A percentile compares a stretch with the other conserved stretches of the same genome.
Evolutionary conservation across 768 basidiomycete genomes (phyloP).

Genomic region (Mycena indigotica): DNA sequence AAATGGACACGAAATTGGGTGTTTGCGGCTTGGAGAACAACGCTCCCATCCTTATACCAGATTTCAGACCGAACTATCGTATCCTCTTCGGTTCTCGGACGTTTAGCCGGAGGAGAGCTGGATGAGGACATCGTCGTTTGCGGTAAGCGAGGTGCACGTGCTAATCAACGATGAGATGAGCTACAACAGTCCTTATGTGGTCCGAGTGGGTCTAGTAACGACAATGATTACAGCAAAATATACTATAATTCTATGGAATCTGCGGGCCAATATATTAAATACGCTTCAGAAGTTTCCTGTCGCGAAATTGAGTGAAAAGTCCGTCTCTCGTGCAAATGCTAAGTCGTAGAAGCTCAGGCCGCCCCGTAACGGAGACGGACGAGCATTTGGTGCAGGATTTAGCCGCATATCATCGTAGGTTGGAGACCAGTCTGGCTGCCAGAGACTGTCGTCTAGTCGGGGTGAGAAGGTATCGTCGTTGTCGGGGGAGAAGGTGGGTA

Average conservation of each 20-base stretch:
- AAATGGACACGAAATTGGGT: constrained; percentile 27
- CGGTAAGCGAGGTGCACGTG: too few relatives aligned
- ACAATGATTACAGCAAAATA: too few relatives aligned
- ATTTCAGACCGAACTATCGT: background rate
- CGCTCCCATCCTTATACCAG: constrained; percentile 4
- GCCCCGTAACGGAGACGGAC: background rate
- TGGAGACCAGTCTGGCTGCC: background rate
- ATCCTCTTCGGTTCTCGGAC: too few relatives aligned
- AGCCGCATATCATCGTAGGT: background rate
- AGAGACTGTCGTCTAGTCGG: background rate
- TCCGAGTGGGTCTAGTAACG: too few relatives aligned
- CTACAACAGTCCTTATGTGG: too few relatives aligned
- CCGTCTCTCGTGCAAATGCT: background rate
- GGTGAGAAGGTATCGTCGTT: background rate
- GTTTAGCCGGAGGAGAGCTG: background rate
- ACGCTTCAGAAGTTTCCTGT: background rate
- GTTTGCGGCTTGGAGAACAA: constrained; percentile 14
- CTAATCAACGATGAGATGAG: too few relatives aligned
- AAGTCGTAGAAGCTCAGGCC: background rate
- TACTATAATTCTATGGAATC: too few relatives aligned
- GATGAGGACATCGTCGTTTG: too few relatives aligned
- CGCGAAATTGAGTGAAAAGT: background rate
- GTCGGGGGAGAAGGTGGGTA: background rate
- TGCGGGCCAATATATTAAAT: too few relatives aligned
- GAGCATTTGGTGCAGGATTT: background rate